Evolutionary conservation across 2,329 filamentous ascomycete genomes (phyloP), one percentile per base, ranked within the genome.

Genomic region (Aspergillus jensenii): DNA sequence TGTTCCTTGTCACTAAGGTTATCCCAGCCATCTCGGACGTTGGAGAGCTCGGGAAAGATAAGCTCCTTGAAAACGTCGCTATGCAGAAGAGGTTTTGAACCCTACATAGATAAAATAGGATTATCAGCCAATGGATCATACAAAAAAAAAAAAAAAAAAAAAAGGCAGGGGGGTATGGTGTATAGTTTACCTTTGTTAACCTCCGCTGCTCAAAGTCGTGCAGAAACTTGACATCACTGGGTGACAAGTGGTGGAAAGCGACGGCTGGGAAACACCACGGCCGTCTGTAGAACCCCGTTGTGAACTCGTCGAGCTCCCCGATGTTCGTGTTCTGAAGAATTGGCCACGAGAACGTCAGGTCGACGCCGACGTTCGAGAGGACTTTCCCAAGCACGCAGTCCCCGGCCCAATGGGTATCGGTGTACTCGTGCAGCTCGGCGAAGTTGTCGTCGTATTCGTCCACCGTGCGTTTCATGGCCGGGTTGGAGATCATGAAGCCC

Each of bases 231-330:
- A 79, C 75, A 7, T 82, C 76, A 1, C 67, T 62, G 0, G 78
- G 66, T 0, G 73, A 69, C 5, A 84, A 70, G 62, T 82, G 80
- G 56, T 84, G 81, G 63, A 81, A 82, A 2, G 79, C 74, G 3
- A 78, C 74, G 5, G 78, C 77, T 31, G 79, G 76, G 62, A 77
- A 82, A 63, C 81, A 83, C 80, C 81, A 83, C 1, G 78, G 77
- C 17, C 70, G 68, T 27, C 73, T 74, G 50, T 76, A 75, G 37
- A 75, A 68, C 8, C 70, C 72, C 1, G 67, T 68, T 12, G 76
- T 76, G 31, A 76, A 72, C 43, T 78, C 71, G 58, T 80, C 75
- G 48, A 79, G 72, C 47, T 80, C 74, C 5, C 77, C 76, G 25
- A 79, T 66, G 12, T 72, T 71, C 4, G 76, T 75, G 53, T 76